These are phyloP conservation scores for Penstemon davidsonii DNA, from an alignment of 257 asterid genomes.

Conservation along the genomic window DNA sequence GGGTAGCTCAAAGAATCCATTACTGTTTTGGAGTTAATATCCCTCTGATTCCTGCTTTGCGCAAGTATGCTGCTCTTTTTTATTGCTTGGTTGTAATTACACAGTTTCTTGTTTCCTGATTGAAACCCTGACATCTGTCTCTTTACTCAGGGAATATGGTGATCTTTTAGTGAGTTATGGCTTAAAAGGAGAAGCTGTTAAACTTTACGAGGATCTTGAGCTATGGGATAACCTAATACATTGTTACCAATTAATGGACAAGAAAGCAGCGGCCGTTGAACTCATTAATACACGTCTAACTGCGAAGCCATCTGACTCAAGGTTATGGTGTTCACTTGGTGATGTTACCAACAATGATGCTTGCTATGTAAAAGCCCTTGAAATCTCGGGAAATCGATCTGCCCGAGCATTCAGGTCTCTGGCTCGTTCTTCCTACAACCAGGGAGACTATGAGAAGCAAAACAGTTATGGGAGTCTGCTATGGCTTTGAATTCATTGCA, in stretches of 20 bases:
- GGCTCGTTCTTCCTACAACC: slow-evolving; percentile 87
- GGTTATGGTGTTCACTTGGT: slow-evolving; percentile 96
- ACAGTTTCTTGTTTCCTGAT: slow-evolving; percentile 13
- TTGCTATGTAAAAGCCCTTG: slow-evolving; percentile 79
- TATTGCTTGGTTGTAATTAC: slow-evolving; percentile 15
- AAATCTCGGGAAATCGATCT: slow-evolving; percentile 77
- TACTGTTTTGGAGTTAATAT: slow-evolving; percentile 67
- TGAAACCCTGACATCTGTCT: background rate
- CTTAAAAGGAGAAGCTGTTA: slow-evolving; percentile 85
- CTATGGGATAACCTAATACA: slow-evolving; percentile 91
- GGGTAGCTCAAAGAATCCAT: slow-evolving; percentile 57
- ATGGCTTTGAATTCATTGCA: slow-evolving; percentile 80
- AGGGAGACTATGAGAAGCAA: slow-evolving; percentile 81
- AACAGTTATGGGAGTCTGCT: slow-evolving; percentile 81
- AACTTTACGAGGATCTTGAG: slow-evolving; percentile 86
- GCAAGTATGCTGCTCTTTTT: slow-evolving; percentile 51
- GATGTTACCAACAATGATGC: slow-evolving; percentile 76
- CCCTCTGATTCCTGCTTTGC: slow-evolving; percentile 74
- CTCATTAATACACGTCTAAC: slow-evolving; percentile 63
- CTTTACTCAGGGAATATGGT: slow-evolving; percentile 67
- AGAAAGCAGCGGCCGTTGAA: slow-evolving; percentile 90
- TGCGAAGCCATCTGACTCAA: slow-evolving; percentile 71
- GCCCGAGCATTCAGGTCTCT: slow-evolving; percentile 86
- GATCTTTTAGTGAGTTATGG: slow-evolving; percentile 90
- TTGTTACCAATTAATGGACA: slow-evolving; percentile 80